These are phyloP conservation scores for Hygrocybe punicea DNA, from an alignment of 768 basidiomycete species.

Conservation along the genomic window DNA sequence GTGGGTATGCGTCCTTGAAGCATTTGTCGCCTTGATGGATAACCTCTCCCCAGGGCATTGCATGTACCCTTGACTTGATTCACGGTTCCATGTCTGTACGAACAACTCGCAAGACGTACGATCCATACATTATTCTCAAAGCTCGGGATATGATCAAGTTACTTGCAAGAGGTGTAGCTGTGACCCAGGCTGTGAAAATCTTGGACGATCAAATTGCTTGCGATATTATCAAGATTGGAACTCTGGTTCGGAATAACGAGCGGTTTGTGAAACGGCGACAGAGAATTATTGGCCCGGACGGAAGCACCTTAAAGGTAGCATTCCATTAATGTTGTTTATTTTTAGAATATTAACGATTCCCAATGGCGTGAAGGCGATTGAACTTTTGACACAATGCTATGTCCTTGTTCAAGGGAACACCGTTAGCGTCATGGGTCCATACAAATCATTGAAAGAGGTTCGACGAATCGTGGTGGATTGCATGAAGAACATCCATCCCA, in stretches of 20 bases:
- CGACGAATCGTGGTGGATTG: constrained; percentile 95
- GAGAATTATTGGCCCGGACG: constrained; percentile 95
- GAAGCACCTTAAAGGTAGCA: constrained; percentile 90
- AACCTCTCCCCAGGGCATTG: constrained; percentile 59
- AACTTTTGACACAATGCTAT: constrained; percentile 93
- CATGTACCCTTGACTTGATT: constrained; percentile 89
- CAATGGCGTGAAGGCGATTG: constrained; percentile 69
- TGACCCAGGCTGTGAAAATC: constrained; percentile 83
- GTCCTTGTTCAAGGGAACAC: constrained; percentile 98
- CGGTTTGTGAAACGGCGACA: constrained; percentile 94
- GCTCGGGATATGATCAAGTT: constrained; percentile 95
- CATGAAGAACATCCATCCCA: constrained; percentile 99
- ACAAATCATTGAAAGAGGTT: constrained; percentile 94
- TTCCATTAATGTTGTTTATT: neutral
- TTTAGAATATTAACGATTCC: neutral
- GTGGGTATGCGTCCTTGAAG: constrained; percentile 37
- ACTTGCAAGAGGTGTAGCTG: constrained; percentile 84
- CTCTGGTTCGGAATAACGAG: constrained; percentile 90
- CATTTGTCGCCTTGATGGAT: neutral
- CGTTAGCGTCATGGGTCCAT: constrained; percentile 96
- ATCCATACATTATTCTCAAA: constrained; percentile 95
- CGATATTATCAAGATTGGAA: constrained; percentile 98
- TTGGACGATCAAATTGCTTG: constrained; percentile 87
- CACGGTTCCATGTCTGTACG: constrained; percentile 97
- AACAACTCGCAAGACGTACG: constrained; percentile 95